Percentiles rank a stretch among this genome's conserved stretches.
Evolutionary conservation across 352 stramenopile genomes (phyloP).

Genomic region (Phytophthora boehmeriae): DNA sequence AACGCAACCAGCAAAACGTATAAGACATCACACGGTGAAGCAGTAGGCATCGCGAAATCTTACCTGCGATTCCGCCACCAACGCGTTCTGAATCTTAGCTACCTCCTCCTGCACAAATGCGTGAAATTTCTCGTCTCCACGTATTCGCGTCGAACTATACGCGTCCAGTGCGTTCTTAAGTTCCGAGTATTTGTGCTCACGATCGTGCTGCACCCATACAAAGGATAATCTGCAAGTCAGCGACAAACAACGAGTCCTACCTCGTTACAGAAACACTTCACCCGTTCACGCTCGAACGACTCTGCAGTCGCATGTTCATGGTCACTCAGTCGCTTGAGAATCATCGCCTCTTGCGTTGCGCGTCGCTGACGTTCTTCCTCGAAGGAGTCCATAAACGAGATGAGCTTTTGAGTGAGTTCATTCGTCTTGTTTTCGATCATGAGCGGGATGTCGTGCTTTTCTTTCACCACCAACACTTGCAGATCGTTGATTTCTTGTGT

Average conservation of each 20-base stretch:
- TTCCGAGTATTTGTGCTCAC: slow-evolving; percentile 71
- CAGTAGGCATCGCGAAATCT: neutral
- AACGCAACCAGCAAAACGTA: neutral
- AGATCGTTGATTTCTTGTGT: slow-evolving; percentile 85
- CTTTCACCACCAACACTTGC: slow-evolving; percentile 79
- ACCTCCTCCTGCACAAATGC: slow-evolving; percentile 73
- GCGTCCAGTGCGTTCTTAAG: slow-evolving; percentile 74
- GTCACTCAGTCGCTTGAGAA: slow-evolving; percentile 92
- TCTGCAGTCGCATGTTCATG: slow-evolving; percentile 82
- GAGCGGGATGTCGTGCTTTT: slow-evolving; percentile 88
- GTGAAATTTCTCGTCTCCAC: slow-evolving; percentile 80
- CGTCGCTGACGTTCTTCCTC: slow-evolving; percentile 86
- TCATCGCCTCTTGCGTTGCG: slow-evolving; percentile 83
- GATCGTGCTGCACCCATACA: slow-evolving; percentile 34
- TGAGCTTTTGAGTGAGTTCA: slow-evolving; percentile 89
- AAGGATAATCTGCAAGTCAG: slow-evolving; percentile 8
- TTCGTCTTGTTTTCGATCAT: slow-evolving; percentile 91
- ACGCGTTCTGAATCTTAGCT: slow-evolving; percentile 76
- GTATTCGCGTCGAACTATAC: slow-evolving; percentile 75
- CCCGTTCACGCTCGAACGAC: slow-evolving; percentile 71
- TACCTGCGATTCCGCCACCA: slow-evolving; percentile 75
- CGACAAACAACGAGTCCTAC: neutral
- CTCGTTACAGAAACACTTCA: slow-evolving; percentile 16
- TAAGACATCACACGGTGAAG: neutral
- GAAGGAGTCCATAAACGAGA: slow-evolving; percentile 90